A percentile compares a stretch with the other conserved stretches of the same genome.
These are phyloP conservation scores for Fusarium mangiferae DNA, from an alignment of 2,329 filamentous ascomycete genomes.

Conservation along the genomic window DNA sequence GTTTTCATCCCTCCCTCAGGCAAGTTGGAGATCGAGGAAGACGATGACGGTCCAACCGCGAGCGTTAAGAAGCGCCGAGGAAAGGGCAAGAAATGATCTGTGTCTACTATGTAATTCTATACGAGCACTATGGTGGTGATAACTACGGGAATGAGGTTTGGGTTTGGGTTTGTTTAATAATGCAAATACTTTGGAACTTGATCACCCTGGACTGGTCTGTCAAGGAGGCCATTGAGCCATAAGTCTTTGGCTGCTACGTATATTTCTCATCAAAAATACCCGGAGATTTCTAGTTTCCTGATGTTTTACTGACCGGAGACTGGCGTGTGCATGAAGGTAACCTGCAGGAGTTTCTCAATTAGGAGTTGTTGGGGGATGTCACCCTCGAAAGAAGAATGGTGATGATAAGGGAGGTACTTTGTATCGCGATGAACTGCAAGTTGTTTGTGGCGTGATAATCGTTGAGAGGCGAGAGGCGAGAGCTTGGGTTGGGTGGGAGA, in stretches of 20 bases:
- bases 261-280: not conserved
- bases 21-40: conserved; percentile 14
- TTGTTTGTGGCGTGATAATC: not conserved
- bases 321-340: not conserved
- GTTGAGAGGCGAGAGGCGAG: not conserved
- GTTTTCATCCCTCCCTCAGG: not conserved
- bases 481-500: not conserved
- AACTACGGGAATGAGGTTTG: conserved; percentile 11
- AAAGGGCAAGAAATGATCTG: conserved; percentile 41
- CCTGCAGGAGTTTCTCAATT: not conserved
- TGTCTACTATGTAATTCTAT: conserved; percentile 22
- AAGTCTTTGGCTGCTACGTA: not conserved
- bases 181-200: not conserved
- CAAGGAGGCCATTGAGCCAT: not conserved
- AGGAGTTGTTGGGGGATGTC: not conserved
- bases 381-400: not conserved
- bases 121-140: conserved; percentile 1
- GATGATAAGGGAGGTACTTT: not conserved
- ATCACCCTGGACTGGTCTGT: not conserved
- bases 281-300: not conserved
- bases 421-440: not conserved
- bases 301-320: not conserved
- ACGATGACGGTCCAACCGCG: conserved; percentile 36
- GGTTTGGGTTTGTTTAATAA: conserved; percentile 1
- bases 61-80: conserved; percentile 41